phyloP scores from a whole-genome alignment of 768 basidiomycete genomes.

The Lenzites betulinus region DNA sequence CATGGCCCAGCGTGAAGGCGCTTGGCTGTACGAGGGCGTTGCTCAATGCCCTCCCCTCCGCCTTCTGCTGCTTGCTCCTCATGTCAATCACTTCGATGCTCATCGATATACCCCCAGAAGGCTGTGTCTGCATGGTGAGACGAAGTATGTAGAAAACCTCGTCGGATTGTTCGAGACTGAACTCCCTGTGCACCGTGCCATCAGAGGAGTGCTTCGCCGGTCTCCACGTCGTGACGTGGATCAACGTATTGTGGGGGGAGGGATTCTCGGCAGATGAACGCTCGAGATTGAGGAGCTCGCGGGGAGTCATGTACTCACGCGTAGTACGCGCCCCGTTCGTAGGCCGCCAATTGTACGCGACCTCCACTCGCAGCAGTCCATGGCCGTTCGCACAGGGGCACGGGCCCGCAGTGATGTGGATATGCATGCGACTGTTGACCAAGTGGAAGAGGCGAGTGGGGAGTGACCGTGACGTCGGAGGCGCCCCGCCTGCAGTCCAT shows the following conservation, averaged over 20 bases:
- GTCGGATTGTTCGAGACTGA: neutral
- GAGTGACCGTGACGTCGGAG: neutral
- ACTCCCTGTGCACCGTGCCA: neutral
- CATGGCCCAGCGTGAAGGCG: neutral
- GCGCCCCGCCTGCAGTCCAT: neutral
- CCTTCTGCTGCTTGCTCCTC: neutral
- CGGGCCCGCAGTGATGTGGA: neutral
- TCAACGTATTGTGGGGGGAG: neutral
- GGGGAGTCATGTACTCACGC: neutral
- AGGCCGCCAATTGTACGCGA: neutral
- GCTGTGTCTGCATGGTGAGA: neutral
- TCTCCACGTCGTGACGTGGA: neutral
- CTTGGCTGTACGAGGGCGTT: neutral
- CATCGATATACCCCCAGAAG: neutral
- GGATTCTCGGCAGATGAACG: neutral
- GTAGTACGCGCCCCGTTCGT: neutral
- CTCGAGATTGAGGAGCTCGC: neutral
- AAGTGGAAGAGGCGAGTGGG: neutral
- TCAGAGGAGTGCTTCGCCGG: neutral
- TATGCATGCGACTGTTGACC: neutral
- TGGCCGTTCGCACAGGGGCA: neutral
- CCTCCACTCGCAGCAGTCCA: neutral
- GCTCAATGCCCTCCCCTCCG: neutral
- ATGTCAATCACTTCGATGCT: neutral
- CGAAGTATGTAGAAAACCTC: neutral